A percentile compares a stretch with the other conserved stretches of the same genome.
Conservation (phyloP, 257 asterid species). For the Thymus mandschuricus region DNA sequence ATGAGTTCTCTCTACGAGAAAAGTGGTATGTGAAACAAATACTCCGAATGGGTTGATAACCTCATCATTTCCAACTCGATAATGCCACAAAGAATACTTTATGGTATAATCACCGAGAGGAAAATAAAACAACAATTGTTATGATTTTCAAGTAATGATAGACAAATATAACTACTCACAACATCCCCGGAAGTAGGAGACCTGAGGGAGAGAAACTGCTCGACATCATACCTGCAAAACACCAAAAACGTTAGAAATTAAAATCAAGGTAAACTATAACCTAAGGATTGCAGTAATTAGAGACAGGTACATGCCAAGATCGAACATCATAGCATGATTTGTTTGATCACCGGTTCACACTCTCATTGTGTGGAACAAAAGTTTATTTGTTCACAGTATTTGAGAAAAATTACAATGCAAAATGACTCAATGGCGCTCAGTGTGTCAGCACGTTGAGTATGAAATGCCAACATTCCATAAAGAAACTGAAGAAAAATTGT, state of each 20-base stretch:
- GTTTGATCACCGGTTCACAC: neutral
- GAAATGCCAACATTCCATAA: neutral
- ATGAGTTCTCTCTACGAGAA: neutral
- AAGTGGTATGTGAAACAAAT: neutral
- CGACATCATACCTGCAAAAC: conserved; percentile 83
- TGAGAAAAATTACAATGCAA: too few species aligned
- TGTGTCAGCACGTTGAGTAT: neutral
- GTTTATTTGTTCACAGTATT: neutral
- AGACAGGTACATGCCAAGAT: conserved; percentile 9
- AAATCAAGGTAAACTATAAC: neutral
- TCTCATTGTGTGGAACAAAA: neutral
- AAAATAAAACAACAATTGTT: conserved; percentile 37
- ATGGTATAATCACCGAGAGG: neutral
- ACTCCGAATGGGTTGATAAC: neutral
- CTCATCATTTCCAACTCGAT: conserved; percentile 9
- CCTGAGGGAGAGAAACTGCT: conserved; percentile 66
- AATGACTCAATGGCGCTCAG: too few species aligned
- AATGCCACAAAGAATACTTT: neutral
- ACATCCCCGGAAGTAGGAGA: conserved; percentile 60
- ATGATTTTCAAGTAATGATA: conserved; percentile 9
- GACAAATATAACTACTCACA: conserved; percentile 56
- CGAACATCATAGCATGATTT: neutral
- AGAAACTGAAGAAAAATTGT: neutral
- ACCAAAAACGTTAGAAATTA: neutral
- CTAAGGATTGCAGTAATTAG: neutral